A percentile compares a stretch with the other conserved stretches of the same genome.
These are phyloP conservation scores for Pseudonitzschia multiseries DNA, from an alignment of 108 stramenopile genomes.

Conservation along the genomic window DNA sequence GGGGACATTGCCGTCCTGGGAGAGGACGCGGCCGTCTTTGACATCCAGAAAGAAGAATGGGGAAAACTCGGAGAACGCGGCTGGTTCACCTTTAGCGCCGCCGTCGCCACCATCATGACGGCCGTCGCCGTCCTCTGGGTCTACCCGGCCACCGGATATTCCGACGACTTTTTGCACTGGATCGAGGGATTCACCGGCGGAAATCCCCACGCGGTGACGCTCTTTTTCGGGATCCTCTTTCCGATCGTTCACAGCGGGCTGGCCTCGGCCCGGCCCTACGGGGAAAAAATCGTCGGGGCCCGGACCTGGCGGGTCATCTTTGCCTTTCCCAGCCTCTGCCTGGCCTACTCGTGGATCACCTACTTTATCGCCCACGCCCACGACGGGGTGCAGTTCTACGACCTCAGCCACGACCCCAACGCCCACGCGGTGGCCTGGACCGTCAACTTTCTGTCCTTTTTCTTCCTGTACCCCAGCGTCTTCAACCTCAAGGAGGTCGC, in stretches of 20 bases:
- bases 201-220: slow-evolving; percentile 50
- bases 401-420: slow-evolving; percentile 55
- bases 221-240: slow-evolving; percentile 80
- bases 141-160: slow-evolving; percentile 58
- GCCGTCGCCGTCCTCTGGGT: slow-evolving; percentile 78
- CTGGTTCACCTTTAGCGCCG: slow-evolving; percentile 78
- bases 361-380: slow-evolving; percentile 95
- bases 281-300: slow-evolving; percentile 89
- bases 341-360: slow-evolving; percentile 89
- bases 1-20: slow-evolving; percentile 56
- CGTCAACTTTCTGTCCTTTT: slow-evolving; percentile 80
- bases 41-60: slow-evolving; percentile 61
- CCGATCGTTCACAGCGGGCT: slow-evolving; percentile 92
- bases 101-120: slow-evolving; percentile 68
- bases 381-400: slow-evolving; percentile 89
- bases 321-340: slow-evolving; percentile 83
- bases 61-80: slow-evolving; percentile 55
- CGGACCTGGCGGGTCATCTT: slow-evolving; percentile 93
- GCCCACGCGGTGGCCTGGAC: slow-evolving; percentile 67
- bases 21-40: slow-evolving; percentile 70
- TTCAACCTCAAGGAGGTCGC: slow-evolving; percentile 96
- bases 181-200: slow-evolving; percentile 46
- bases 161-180: slow-evolving; percentile 76
- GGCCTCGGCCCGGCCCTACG: slow-evolving; percentile 88
- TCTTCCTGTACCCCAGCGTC: slow-evolving; percentile 93